These are phyloP conservation scores for Saururus chinensis DNA, from an alignment of 164 flowering plant genomes.

Conservation along the genomic window DNA sequence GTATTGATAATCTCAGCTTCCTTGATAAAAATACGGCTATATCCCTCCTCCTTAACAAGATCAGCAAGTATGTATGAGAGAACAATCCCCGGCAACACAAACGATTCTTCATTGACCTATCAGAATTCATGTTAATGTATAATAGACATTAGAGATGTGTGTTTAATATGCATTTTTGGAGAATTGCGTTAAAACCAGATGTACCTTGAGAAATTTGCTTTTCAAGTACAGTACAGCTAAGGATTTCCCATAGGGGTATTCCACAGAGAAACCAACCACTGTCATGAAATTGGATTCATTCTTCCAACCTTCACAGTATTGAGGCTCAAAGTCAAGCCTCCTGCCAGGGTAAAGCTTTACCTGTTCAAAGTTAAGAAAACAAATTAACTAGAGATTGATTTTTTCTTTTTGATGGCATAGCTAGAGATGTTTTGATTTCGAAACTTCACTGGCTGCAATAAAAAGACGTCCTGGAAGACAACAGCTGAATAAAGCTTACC, in stretches of 20 bases:
- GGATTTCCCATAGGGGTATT: slow-evolving; percentile 82
- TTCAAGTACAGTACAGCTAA: slow-evolving; percentile 64
- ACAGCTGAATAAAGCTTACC: slow-evolving; percentile 25
- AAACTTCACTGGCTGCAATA: no score
- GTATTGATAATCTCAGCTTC: background rate
- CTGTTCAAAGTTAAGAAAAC: slow-evolving; percentile 32
- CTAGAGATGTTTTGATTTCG: no score
- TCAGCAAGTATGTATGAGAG: slow-evolving; percentile 44
- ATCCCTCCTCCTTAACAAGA: slow-evolving; percentile 41
- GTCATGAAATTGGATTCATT: slow-evolving; percentile 53
- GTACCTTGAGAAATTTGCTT: slow-evolving; percentile 57
- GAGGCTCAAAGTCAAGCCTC: slow-evolving; percentile 66
- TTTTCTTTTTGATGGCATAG: no score
- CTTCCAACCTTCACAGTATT: slow-evolving; percentile 29
- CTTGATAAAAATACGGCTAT: background rate
- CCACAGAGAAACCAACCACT: slow-evolving; percentile 58
- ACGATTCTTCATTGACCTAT: slow-evolving; percentile 71
- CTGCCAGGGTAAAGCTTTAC: slow-evolving; percentile 61
- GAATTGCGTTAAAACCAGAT: background rate
- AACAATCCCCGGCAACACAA: slow-evolving; percentile 41
- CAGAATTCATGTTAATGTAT: background rate
- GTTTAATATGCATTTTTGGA: no score
- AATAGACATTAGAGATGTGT: no score
- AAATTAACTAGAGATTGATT: no score
- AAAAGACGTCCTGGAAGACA: no score